Conservation (phyloP, 169 alveolate species). For the Cyclospora cayetanensis region DNA sequence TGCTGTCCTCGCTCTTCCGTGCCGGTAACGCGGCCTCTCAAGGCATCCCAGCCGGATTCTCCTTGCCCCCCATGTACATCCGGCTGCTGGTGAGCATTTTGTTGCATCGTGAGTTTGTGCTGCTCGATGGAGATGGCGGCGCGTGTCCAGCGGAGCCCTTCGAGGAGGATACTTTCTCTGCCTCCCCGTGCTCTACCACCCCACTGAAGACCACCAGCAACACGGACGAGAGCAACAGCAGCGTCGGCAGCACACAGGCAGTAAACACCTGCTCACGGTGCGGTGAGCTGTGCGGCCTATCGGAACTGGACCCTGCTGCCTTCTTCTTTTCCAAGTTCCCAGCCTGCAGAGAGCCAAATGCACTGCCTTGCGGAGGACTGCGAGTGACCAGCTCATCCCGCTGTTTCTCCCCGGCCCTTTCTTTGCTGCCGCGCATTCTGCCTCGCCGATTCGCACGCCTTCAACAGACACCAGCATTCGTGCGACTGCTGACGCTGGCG, state of each 20-base stretch:
- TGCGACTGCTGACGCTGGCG: conserved; percentile 28
- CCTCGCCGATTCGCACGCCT: conserved; percentile 7
- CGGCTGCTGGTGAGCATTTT: conserved; percentile 26
- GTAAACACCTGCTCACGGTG: not conserved
- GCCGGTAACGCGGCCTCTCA: not conserved
- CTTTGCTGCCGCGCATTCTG: not conserved
- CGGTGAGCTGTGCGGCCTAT: not conserved
- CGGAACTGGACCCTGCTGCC: not conserved
- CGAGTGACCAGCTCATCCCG: not conserved
- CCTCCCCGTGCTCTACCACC: not conserved
- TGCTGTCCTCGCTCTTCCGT: conserved; percentile 18
- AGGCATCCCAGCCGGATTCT: not conserved
- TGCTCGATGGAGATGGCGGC: conserved; percentile 46
- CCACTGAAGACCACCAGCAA: not conserved
- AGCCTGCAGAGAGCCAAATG: not conserved
- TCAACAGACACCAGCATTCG: conserved; percentile 22
- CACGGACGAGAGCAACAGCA: conserved; percentile 6
- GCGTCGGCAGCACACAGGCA: not conserved
- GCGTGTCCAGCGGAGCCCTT: not conserved
- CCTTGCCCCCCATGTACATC: not conserved
- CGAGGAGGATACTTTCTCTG: not conserved
- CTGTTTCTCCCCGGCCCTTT: not conserved
- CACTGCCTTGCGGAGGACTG: not conserved
- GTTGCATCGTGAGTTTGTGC: conserved; percentile 62
- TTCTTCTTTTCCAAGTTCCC: not conserved